These are phyloP conservation scores for Fimicolochytrium jonesii DNA, from an alignment of 192 early-diverging fungal species.

Conservation along the genomic window DNA sequence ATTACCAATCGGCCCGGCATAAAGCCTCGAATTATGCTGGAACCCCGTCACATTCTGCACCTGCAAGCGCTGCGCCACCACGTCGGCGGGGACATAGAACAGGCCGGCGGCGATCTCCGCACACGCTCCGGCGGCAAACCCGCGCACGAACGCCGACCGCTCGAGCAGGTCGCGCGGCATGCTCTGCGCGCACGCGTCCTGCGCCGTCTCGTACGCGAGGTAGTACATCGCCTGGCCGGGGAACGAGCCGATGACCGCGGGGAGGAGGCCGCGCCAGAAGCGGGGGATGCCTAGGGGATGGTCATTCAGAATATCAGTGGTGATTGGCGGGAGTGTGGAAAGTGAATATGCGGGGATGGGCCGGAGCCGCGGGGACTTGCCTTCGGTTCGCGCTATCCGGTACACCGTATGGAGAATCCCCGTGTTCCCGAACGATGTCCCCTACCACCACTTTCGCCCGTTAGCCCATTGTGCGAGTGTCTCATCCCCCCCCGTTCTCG, in stretches of 20 bases:
- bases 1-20: conserved; percentile 16
- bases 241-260: conserved; percentile 39
- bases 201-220: conserved; percentile 40
- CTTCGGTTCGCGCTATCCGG: conserved; percentile 24
- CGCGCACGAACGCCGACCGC: conserved; percentile 23
- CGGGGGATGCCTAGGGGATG: conserved; percentile 32
- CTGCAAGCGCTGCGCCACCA: conserved; percentile 49
- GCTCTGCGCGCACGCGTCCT: conserved; percentile 22
- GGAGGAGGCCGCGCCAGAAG: conserved; percentile 40
- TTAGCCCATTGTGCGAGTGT: too few relatives aligned
- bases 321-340: not conserved
- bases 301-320: not conserved
- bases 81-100: conserved; percentile 40
- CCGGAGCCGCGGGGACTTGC: not conserved
- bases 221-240: conserved; percentile 50
- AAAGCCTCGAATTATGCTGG: conserved; percentile 36
- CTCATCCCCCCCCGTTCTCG: too few relatives aligned
- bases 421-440: not conserved
- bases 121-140: conserved; percentile 39
- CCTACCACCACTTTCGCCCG: too few relatives aligned
- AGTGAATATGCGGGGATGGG: not conserved
- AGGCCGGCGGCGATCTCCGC: conserved; percentile 28
- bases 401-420: not conserved
- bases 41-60: conserved; percentile 40
- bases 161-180: not conserved